phyloP scores from a whole-genome alignment of 164 flowering plant genomes.

The Taxillus chinensis region DNA sequence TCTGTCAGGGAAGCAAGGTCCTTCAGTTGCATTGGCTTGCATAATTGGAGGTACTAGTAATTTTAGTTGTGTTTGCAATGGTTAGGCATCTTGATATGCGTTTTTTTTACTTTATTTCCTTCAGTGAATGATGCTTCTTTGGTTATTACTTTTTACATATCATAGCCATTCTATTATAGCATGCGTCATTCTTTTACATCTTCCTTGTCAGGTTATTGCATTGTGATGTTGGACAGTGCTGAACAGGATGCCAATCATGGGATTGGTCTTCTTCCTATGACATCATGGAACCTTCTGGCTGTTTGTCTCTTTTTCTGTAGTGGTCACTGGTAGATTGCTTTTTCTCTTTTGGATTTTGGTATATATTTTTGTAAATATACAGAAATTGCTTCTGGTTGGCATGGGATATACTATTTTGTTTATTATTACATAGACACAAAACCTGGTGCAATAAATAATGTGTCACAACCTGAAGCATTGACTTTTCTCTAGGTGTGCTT shows the following conservation, averaged over 20 bases:
- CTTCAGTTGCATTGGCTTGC: conserved; percentile 50
- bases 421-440: too few relatives aligned
- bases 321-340: conserved; percentile 73
- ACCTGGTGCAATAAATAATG: neutral
- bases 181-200: neutral
- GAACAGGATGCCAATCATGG: conserved; percentile 23
- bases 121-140: neutral
- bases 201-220: conserved; percentile 55
- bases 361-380: neutral
- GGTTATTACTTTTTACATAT: neutral
- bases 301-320: conserved; percentile 74
- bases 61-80: neutral
- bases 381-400: too few relatives aligned
- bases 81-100: too few relatives aligned
- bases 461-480: neutral
- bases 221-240: conserved; percentile 38
- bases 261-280: conserved; percentile 36
- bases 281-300: conserved; percentile 86
- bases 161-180: conserved; percentile 1
- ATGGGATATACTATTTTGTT: too few relatives aligned
- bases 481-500: conserved; percentile 67
- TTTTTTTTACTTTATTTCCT: neutral
- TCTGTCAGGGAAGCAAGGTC: conserved; percentile 80
- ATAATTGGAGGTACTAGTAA: conserved; percentile 52
- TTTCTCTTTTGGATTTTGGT: neutral